phyloP scores from a whole-genome alignment of 768 basidiomycete genomes.

The Amanita molliuscula region DNA sequence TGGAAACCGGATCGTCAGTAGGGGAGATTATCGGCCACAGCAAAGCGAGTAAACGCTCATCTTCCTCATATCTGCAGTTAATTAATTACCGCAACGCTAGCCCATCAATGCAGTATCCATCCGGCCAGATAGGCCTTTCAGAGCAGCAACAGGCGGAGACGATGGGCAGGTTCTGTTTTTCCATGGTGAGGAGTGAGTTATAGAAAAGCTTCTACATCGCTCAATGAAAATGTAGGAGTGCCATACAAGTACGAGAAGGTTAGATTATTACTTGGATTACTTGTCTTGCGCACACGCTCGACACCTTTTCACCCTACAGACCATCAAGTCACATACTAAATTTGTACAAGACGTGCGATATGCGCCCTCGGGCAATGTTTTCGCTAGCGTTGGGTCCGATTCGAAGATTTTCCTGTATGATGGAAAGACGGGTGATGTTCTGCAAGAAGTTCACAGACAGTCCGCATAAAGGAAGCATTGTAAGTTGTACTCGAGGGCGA shows the following conservation, averaged over 20 bases:
- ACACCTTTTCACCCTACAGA: conserved; percentile 25
- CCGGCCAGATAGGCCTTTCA: conserved; percentile 80
- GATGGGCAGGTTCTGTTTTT: conserved; percentile 77
- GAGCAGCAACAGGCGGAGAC: conserved; percentile 83
- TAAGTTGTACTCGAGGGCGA: conserved; percentile 24
- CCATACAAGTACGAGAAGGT: conserved; percentile 90
- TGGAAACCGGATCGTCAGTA: conserved; percentile 74
- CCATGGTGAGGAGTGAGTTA: conserved; percentile 37
- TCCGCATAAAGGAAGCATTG: conserved; percentile 68
- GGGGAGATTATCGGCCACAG: conserved; percentile 88
- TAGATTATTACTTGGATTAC: background rate
- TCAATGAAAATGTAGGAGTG: conserved; percentile 32
- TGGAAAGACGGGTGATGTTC: conserved; percentile 76
- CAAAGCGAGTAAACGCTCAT: conserved; percentile 41
- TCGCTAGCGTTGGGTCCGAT: conserved; percentile 87
- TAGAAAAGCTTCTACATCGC: background rate
- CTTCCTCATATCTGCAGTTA: background rate
- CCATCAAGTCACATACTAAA: conserved; percentile 80
- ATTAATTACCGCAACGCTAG: conserved; percentile 23
- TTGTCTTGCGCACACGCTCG: too few relatives aligned
- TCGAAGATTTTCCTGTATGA: conserved; percentile 83
- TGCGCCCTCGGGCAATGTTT: conserved; percentile 70
- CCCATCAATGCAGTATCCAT: conserved; percentile 83
- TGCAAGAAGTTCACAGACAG: conserved; percentile 62
- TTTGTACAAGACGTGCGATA: conserved; percentile 90